Evolutionary conservation across 2,329 filamentous ascomycete genomes (phyloP).

Genomic region (Sphaerostilbella broomeana): DNA sequence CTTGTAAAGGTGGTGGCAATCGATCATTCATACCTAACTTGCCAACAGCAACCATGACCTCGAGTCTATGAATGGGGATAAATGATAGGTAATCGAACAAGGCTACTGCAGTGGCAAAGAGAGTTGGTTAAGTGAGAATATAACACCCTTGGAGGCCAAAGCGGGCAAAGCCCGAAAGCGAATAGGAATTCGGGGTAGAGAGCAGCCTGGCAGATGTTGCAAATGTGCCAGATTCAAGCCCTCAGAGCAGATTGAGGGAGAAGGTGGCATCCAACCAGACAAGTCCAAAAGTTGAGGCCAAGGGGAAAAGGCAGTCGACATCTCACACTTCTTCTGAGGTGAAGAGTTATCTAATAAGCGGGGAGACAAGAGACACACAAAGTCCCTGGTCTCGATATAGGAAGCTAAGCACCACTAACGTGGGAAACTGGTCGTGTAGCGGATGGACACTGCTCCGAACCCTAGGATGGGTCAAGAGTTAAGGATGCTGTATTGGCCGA

Average conservation of each 20-base stretch:
- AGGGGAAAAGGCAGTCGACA: background rate
- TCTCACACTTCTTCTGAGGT: background rate
- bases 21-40: conserved; percentile 3
- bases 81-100: too few species aligned
- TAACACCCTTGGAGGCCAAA: background rate
- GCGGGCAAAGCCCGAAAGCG: too few species aligned
- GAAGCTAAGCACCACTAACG: too few species aligned
- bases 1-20: conserved; percentile 7
- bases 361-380: conserved; percentile 9
- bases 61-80: background rate
- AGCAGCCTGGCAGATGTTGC: conserved; percentile 7
- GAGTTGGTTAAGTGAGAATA: too few species aligned
- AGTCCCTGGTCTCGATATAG: conserved; percentile 9
- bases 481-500: conserved; percentile 12
- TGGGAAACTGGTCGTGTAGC: conserved; percentile 2
- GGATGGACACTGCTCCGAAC: conserved; percentile 9
- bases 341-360: conserved; percentile 11
- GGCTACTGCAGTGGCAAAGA: too few species aligned
- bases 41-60: conserved; percentile 11
- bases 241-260: conserved; percentile 2
- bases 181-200: background rate
- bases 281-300: conserved; percentile 3
- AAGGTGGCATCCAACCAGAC: too few species aligned
- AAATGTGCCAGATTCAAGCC: conserved; percentile 7
- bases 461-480: conserved; percentile 11